These are phyloP conservation scores for Kwoniella pini DNA, from an alignment of 768 basidiomycete genomes.

Conservation along the genomic window DNA sequence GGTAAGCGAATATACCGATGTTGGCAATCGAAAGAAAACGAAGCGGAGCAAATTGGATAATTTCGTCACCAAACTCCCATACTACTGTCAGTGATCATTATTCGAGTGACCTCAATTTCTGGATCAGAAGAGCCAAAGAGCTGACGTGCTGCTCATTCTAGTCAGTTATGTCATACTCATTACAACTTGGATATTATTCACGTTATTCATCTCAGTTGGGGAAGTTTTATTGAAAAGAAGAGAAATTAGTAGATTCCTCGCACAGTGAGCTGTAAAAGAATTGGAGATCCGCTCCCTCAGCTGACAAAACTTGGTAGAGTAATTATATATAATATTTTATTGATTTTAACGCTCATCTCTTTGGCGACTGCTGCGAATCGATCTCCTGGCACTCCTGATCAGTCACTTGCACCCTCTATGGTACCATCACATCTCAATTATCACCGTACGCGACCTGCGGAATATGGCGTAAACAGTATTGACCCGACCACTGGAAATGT, in stretches of 20 bases:
- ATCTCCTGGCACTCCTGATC: slow-evolving; percentile 38
- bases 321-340: slow-evolving; percentile 34
- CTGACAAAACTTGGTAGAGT: slow-evolving; percentile 22
- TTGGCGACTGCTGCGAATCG: slow-evolving; percentile 38
- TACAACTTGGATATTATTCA: slow-evolving; percentile 37
- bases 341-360: slow-evolving; percentile 35
- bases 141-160: neutral
- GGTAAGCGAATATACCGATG: slow-evolving; percentile 2
- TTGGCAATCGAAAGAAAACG: slow-evolving; percentile 6
- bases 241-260: slow-evolving; percentile 29
- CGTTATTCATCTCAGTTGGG: slow-evolving; percentile 28
- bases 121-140: too few relatives aligned
- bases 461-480: too few relatives aligned
- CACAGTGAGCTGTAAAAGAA: slow-evolving; percentile 33
- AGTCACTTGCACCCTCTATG: slow-evolving; percentile 22
- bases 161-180: slow-evolving; percentile 32
- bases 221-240: slow-evolving; percentile 31
- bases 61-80: slow-evolving; percentile 10
- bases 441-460: too few relatives aligned
- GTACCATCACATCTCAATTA: too few relatives aligned
- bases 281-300: neutral
- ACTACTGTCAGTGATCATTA: slow-evolving; percentile 11
- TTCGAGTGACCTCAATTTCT: neutral
- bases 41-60: neutral
- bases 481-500: too few relatives aligned